phyloP scores from a whole-genome alignment of 1,139 yeast species.

The Scheffersomyces lignicola region DNA sequence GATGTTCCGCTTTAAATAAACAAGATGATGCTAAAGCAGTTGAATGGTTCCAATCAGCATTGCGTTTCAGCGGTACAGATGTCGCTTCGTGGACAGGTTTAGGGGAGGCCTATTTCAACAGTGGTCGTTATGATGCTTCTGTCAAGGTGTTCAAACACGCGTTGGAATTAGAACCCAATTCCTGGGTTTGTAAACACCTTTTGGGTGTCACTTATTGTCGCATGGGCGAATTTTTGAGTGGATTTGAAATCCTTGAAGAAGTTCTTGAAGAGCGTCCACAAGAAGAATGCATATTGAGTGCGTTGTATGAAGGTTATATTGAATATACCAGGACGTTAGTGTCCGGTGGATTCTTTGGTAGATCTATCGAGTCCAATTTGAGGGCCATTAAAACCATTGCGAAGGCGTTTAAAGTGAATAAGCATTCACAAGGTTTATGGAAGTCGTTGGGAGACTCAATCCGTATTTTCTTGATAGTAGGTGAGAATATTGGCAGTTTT shows the following conservation, averaged over 20 bases:
- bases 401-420: constrained; percentile 36
- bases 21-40: constrained; percentile 80
- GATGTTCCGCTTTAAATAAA: constrained; percentile 70
- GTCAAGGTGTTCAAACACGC: constrained; percentile 77
- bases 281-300: constrained; percentile 58
- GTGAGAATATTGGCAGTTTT: constrained; percentile 38
- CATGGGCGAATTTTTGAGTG: constrained; percentile 39
- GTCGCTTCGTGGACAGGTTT: constrained; percentile 86
- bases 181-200: constrained; percentile 65
- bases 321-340: constrained; percentile 55
- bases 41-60: constrained; percentile 84
- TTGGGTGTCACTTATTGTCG: constrained; percentile 61
- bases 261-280: constrained; percentile 46
- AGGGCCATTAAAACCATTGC: constrained; percentile 54
- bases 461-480: constrained; percentile 44
- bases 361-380: constrained; percentile 40
- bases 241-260: constrained; percentile 28
- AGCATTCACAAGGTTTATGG: constrained; percentile 54
- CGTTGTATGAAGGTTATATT: constrained; percentile 58
- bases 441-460: constrained; percentile 51
- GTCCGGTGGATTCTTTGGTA: constrained; percentile 64
- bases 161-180: constrained; percentile 39
- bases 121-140: constrained; percentile 89
- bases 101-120: constrained; percentile 85
- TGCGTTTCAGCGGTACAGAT: constrained; percentile 68